phyloP scores from a whole-genome alignment of 257 asterid genomes.

The Primulina huaijiensis region DNA sequence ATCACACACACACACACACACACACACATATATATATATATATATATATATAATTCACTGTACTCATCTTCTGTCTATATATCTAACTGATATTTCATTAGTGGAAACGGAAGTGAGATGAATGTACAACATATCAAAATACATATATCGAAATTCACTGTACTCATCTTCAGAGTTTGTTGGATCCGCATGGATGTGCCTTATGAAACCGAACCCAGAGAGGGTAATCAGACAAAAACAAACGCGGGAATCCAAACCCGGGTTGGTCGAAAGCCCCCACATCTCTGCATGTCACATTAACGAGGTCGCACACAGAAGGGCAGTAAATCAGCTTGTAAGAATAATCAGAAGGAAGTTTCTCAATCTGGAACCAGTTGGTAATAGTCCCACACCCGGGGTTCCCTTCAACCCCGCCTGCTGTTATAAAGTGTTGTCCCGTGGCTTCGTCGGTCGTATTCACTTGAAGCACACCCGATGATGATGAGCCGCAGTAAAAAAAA shows the following conservation, averaged over 20 bases:
- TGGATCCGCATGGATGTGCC: neutral
- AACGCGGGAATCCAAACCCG: neutral
- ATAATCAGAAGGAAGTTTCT: neutral
- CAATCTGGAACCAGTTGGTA: conserved; percentile 5
- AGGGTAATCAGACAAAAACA: neutral
- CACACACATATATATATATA: no score
- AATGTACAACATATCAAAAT: no score
- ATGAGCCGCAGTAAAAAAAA: neutral
- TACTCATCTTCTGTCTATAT: no score
- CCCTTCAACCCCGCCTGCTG: conserved; percentile 21
- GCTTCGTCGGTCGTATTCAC: neutral
- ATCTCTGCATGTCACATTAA: conserved; percentile 21
- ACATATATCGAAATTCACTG: no score
- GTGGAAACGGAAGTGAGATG: no score
- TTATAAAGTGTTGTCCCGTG: neutral
- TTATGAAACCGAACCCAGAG: neutral
- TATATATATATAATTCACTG: no score
- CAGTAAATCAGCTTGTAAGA: conserved; percentile 22
- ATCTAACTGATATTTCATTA: no score
- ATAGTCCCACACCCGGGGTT: conserved; percentile 7
- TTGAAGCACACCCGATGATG: conserved; percentile 1
- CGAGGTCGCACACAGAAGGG: conserved; percentile 18
- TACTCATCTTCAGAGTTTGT: neutral
- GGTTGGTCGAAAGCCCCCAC: neutral
- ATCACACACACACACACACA: no score